phyloP scores from a whole-genome alignment of 1,284 basidiomycete species.

The Marasmius sp. region DNA sequence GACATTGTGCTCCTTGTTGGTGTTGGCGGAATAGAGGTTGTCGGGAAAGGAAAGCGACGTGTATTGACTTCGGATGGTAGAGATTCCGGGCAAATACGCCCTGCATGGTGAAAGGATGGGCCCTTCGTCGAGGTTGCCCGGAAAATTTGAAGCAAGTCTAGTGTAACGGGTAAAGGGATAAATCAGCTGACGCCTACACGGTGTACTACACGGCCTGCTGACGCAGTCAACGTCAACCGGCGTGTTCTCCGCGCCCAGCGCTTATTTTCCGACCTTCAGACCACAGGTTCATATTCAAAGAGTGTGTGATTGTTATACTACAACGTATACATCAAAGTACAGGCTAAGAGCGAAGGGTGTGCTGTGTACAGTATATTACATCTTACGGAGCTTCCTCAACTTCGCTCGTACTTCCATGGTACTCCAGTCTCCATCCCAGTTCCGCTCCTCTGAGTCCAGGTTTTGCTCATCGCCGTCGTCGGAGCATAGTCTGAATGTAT shows the following conservation, averaged over 20 bases:
- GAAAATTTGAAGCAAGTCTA: background rate
- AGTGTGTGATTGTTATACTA: too few relatives aligned
- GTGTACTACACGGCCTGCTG: too few relatives aligned
- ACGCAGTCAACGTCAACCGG: too few relatives aligned
- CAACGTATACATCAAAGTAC: too few relatives aligned
- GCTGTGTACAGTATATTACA: background rate
- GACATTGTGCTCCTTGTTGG: background rate
- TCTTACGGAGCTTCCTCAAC: background rate
- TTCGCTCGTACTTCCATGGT: background rate
- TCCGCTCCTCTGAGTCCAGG: background rate
- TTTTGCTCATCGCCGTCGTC: background rate
- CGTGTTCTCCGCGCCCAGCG: too few relatives aligned
- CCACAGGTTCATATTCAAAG: too few relatives aligned
- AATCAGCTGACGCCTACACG: background rate
- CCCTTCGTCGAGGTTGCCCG: background rate
- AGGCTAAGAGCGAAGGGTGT: background rate
- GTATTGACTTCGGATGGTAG: background rate
- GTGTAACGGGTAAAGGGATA: background rate
- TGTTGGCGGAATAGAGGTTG: background rate
- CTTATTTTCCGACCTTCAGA: too few relatives aligned
- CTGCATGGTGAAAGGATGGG: background rate
- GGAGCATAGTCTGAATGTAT: background rate
- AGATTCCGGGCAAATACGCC: background rate
- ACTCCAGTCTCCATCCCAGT: constrained; percentile 5
- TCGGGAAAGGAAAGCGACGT: background rate